Percentiles rank a stretch among this genome's conserved stretches.
phyloP scores from a whole-genome alignment of 2,329 filamentous ascomycete species.

The Aspergillus uvarum region DNA sequence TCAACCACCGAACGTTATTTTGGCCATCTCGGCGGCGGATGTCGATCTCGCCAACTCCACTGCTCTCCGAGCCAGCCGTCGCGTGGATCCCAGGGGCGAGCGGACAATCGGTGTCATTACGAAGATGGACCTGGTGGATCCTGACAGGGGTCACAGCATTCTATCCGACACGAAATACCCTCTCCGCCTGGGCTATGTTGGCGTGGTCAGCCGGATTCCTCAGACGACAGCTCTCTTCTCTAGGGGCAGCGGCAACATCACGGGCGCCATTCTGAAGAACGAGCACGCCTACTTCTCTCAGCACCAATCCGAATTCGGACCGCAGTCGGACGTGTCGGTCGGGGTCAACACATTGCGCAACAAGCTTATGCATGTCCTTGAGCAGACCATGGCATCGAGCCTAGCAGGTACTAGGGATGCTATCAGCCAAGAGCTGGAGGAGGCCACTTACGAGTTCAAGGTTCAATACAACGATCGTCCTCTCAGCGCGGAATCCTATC shows the following conservation, averaged over 20 bases:
- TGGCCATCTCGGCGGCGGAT: conserved; percentile 95
- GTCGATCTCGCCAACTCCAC: conserved; percentile 97
- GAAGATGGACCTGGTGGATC: conserved; percentile 96
- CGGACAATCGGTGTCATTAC: conserved; percentile 98
- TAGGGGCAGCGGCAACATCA: conserved; percentile 75
- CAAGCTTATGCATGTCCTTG: conserved; percentile 94
- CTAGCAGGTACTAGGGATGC: conserved; percentile 86
- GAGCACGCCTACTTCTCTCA: conserved; percentile 83
- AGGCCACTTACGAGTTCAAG: conserved; percentile 98
- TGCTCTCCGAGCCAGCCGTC: conserved; percentile 80
- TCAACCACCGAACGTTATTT: conserved; percentile 88
- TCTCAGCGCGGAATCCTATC: conserved; percentile 90
- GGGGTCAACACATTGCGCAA: conserved; percentile 86
- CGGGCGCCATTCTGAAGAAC: conserved; percentile 78
- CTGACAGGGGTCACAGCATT: conserved; percentile 72
- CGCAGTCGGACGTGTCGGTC: conserved; percentile 69
- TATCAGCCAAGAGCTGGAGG: conserved; percentile 91
- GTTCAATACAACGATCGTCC: conserved; percentile 98
- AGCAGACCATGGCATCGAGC: conserved; percentile 94
- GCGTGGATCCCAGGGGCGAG: conserved; percentile 91
- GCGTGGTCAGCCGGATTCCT: conserved; percentile 84
- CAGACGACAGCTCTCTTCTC: conserved; percentile 70
- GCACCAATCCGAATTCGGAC: conserved; percentile 77
- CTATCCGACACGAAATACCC: conserved; percentile 90
- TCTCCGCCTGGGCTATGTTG: conserved; percentile 90